Conservation (phyloP, 345 rosid species). For the Melastoma malabathricum region DNA sequence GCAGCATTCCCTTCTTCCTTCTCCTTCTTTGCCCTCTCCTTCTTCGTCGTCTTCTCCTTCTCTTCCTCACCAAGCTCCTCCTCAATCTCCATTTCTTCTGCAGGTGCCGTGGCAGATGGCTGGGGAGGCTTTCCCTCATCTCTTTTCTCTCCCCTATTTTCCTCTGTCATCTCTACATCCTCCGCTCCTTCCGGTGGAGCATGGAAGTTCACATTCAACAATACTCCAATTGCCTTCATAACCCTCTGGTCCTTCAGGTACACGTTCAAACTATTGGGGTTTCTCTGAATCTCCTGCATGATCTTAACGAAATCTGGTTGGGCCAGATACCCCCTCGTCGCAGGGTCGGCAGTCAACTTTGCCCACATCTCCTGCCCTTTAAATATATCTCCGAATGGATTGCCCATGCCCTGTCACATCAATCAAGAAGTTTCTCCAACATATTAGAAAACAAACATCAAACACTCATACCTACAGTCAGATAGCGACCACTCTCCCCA, state of each 20-base stretch:
- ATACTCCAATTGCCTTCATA: slow-evolving; percentile 88
- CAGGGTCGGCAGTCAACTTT: slow-evolving; percentile 74
- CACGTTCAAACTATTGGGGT: slow-evolving; percentile 63
- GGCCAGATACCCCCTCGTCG: slow-evolving; percentile 53
- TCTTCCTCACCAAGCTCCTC: slow-evolving; percentile 23
- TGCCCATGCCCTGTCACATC: slow-evolving; percentile 7
- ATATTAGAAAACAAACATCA: no score
- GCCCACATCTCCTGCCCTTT: slow-evolving; percentile 98
- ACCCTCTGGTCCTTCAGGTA: slow-evolving; percentile 85
- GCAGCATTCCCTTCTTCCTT: slow-evolving; percentile 94
- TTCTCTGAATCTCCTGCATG: slow-evolving; percentile 92
- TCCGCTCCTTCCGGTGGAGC: slow-evolving; percentile 12
- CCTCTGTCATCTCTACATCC: slow-evolving; percentile 27
- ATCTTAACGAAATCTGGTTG: slow-evolving; percentile 78
- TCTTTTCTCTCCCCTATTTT: slow-evolving; percentile 17
- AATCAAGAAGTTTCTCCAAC: no score
- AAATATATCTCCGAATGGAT: slow-evolving; percentile 69
- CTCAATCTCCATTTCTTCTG: slow-evolving; percentile 20
- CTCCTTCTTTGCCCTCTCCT: slow-evolving; percentile 41
- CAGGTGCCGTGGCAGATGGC: slow-evolving; percentile 8
- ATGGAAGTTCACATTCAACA: slow-evolving; percentile 55
- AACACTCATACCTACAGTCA: no score
- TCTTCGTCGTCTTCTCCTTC: slow-evolving; percentile 21
- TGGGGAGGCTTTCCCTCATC: slow-evolving; percentile 21
- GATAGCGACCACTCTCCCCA: no score